Evolutionary conservation across 495 filamentous ascomycete genomes (phyloP), one percentile per base, ranked within the genome.

Genomic region (Monascus purpureus): DNA sequence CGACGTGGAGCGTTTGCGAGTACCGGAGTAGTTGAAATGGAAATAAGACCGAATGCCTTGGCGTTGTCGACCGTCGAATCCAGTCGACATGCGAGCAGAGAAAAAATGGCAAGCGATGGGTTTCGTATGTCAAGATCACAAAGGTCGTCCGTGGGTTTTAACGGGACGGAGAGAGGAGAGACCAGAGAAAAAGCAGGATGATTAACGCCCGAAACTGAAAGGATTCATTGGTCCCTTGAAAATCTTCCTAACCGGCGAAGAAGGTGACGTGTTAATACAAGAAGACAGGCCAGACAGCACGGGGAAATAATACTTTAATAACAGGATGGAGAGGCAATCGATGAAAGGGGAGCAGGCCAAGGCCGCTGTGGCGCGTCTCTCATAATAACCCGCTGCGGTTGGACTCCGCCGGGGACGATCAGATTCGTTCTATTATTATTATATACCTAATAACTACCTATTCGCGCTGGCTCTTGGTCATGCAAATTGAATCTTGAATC

Each of bases 21-120:
- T 26, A 30, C 37, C 35, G n/a, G 43, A 36, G 31, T 35, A 31
- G 17, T 40, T 5, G 9, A 5, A 14, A 35, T 45, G 28, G 26
- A 35, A 24, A 28, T 28, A 31, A 28, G 44, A 46, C 35, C 31
- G 40, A 31, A 17, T 37, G 37, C 34, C 29, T 33, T 39, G 33
- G 20, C 28, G 32, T 19, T 45, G 41, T 47, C 47, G 50, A 36
- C 40, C 41, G 49, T 57, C 53, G 42, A 61, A 47, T 45, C 57
- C 55, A 50, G 61, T 63, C 57, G 61, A 65, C 61, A 65, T 65
- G 42, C 61, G 59, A 63, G 52, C 57, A 55, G 32, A 32, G 26
- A 24, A 22, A 32, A 14, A 35, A 31, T 32, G 40, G 36, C 39
- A 43, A 29, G 20, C 27, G 28, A 40, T 26, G 24, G 29, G 26